Evolutionary conservation across 1,139 yeast genomes (phyloP).

Genomic region (Meyerozyma guilliermondii): DNA sequence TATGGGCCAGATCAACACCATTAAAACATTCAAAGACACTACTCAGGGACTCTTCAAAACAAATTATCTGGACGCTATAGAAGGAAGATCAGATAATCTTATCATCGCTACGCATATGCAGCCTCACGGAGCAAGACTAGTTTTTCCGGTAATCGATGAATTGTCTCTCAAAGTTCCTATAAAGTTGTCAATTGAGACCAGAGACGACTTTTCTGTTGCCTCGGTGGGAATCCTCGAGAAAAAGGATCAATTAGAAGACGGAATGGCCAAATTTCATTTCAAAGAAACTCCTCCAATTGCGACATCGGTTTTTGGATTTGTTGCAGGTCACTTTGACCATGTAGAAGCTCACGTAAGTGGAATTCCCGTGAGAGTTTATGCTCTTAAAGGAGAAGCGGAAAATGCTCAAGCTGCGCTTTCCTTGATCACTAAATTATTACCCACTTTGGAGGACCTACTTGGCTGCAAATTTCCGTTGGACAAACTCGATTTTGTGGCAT

Average conservation of each 20-base stretch:
- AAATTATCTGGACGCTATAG: constrained; percentile 46
- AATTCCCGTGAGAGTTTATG: constrained; percentile 47
- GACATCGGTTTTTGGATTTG: constrained; percentile 61
- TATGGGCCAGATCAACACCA: constrained; percentile 52
- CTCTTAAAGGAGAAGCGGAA: constrained; percentile 49
- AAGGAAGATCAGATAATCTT: constrained; percentile 43
- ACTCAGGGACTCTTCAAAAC: constrained; percentile 69
- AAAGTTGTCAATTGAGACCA: constrained; percentile 41
- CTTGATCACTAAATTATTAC: constrained; percentile 41
- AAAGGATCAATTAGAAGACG: constrained; percentile 17
- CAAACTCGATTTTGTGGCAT: constrained; percentile 59
- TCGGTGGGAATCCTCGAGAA: constrained; percentile 39
- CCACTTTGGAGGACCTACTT: constrained; percentile 39
- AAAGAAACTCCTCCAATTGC: constrained; percentile 53
- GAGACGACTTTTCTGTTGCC: constrained; percentile 41
- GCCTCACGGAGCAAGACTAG: constrained; percentile 55
- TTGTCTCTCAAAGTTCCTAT: constrained; percentile 49
- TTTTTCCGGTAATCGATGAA: constrained; percentile 68
- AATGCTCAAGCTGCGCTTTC: constrained; percentile 43
- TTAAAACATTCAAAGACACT: constrained; percentile 49
- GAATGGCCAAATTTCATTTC: constrained; percentile 35
- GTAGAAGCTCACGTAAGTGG: constrained; percentile 22
- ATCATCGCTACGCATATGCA: constrained; percentile 67
- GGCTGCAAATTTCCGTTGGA: constrained; percentile 46
- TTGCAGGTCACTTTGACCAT: constrained; percentile 58